Evolutionary conservation across 345 rosid species (phyloP).

Genomic region (Atalantia buxifolia): DNA sequence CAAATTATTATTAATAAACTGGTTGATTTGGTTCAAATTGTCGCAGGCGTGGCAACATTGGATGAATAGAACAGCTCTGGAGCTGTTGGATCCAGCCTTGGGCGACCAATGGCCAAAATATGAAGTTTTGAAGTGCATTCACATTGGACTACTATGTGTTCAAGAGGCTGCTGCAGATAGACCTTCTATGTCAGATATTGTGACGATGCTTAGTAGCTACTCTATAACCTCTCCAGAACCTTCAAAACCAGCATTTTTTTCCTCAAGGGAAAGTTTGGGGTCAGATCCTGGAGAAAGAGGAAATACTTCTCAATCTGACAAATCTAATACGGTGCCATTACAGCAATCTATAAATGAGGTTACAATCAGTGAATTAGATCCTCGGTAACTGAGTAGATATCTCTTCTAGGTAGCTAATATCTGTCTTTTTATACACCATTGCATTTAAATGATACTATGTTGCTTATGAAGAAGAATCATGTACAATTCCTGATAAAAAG

Average conservation of each 20-base stretch:
- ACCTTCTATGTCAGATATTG: constrained; percentile 42
- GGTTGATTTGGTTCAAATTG: neutral
- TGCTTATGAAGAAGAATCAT: neutral
- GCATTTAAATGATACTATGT: neutral
- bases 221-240: constrained; percentile 30
- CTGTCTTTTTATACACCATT: neutral
- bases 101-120: constrained; percentile 15
- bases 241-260: constrained; percentile 36
- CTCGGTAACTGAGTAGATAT: constrained; percentile 14
- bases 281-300: constrained; percentile 4
- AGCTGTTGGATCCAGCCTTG: constrained; percentile 36
- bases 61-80: constrained; percentile 34
- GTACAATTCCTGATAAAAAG: neutral
- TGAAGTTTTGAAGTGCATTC: constrained; percentile 46
- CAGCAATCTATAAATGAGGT: constrained; percentile 34
- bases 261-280: neutral
- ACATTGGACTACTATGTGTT: constrained; percentile 48
- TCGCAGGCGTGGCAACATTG: constrained; percentile 55
- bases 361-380: constrained; percentile 35
- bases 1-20: neutral
- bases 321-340: neutral
- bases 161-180: constrained; percentile 41
- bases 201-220: constrained; percentile 45
- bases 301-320: neutral
- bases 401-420: neutral